Conservation (phyloP, 306 rosid species). For the Vigna trinervia region DNA sequence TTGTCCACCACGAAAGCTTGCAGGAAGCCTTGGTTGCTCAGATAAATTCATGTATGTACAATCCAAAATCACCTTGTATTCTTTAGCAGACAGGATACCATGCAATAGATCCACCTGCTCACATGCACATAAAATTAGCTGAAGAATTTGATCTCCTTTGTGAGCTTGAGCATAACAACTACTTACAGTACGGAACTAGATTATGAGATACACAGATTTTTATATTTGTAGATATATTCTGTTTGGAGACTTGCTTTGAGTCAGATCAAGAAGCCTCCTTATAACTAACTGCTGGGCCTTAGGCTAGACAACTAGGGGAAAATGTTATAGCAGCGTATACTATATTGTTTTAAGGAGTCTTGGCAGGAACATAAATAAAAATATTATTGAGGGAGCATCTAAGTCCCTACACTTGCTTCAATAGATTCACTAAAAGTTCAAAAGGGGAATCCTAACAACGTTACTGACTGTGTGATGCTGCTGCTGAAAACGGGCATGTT, state of each 20-base stretch:
- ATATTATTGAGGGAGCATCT: background rate
- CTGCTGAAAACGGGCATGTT: background rate
- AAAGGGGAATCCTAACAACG: background rate
- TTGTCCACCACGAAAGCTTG: constrained; percentile 87
- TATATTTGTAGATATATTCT: background rate
- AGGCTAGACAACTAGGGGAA: background rate
- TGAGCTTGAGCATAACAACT: constrained; percentile 5
- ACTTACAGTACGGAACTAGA: constrained; percentile 6
- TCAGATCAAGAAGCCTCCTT: background rate
- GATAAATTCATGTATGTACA: constrained; percentile 76
- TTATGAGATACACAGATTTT: constrained; percentile 22
- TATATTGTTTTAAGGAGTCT: background rate
- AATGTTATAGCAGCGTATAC: background rate
- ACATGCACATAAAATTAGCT: constrained; percentile 40
- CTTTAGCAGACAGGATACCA: constrained; percentile 83
- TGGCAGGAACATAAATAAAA: background rate
- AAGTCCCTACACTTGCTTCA: background rate
- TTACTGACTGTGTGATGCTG: background rate
- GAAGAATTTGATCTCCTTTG: background rate
- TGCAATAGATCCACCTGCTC: constrained; percentile 89
- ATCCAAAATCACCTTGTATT: constrained; percentile 94
- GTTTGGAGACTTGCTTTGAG: background rate
- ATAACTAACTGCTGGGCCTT: background rate
- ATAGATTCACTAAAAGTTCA: background rate
- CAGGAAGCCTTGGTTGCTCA: constrained; percentile 89